A percentile compares a stretch with the other conserved stretches of the same genome.
These are phyloP conservation scores for Paspalum vaginatum DNA, from an alignment of 176 grass and related monocot species.

Conservation along the genomic window DNA sequence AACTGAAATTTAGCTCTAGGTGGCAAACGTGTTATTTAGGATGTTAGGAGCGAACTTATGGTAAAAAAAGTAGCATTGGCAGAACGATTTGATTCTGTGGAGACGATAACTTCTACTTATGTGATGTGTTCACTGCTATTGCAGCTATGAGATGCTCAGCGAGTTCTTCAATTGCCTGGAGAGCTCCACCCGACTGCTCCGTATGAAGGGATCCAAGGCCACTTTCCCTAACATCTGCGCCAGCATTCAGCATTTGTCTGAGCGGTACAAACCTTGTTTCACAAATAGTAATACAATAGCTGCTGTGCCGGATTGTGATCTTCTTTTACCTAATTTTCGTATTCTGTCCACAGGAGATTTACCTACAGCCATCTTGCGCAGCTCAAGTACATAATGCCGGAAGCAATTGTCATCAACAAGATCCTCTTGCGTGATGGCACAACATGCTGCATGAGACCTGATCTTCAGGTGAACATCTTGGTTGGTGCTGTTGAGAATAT, in stretches of 20 bases:
- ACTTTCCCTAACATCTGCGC: slow-evolving; percentile 72
- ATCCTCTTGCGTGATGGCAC: slow-evolving; percentile 66
- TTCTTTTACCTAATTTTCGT: background rate
- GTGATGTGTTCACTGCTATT: background rate
- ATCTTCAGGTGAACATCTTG: slow-evolving; percentile 71
- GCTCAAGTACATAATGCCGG: slow-evolving; percentile 80
- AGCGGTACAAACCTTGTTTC: slow-evolving; percentile 43
- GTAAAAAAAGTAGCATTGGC: too few species aligned
- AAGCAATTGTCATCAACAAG: slow-evolving; percentile 72
- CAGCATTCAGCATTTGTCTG: slow-evolving; percentile 66
- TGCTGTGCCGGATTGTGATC: background rate
- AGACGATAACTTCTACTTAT: background rate
- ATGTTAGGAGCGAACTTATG: background rate
- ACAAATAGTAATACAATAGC: background rate
- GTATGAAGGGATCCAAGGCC: slow-evolving; percentile 65
- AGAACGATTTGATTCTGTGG: background rate
- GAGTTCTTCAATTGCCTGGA: slow-evolving; percentile 87
- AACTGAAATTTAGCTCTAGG: background rate
- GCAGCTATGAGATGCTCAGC: slow-evolving; percentile 76
- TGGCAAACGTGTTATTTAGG: background rate
- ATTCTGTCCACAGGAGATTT: slow-evolving; percentile 62
- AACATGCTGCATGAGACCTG: slow-evolving; percentile 88
- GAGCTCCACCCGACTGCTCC: slow-evolving; percentile 73
- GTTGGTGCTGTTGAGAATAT: slow-evolving; percentile 42
- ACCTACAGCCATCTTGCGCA: slow-evolving; percentile 76